phyloP scores from a whole-genome alignment of 2,329 filamentous ascomycete species.

The Penicillium sp. region DNA sequence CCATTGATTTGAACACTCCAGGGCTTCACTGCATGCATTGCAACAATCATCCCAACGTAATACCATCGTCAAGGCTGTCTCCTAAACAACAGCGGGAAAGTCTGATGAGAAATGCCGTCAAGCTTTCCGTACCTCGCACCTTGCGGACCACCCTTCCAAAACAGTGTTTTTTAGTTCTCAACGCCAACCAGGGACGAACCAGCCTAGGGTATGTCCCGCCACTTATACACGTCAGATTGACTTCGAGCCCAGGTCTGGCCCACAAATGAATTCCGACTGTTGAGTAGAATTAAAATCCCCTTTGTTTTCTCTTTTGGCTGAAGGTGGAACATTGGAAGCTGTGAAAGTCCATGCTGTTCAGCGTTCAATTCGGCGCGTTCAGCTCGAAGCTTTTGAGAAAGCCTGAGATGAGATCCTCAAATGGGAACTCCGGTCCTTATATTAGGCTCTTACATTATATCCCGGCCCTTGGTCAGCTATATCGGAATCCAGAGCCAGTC shows the following conservation, averaged over 20 bases:
- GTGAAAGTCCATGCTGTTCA: not conserved
- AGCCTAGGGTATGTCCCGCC: conserved; percentile 13
- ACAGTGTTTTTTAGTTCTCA: conserved; percentile 6
- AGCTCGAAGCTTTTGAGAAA: not conserved
- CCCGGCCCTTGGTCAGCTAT: conserved; percentile 1
- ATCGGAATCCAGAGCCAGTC: conserved; percentile 20
- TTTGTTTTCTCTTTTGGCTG: not conserved
- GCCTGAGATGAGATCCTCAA: not conserved
- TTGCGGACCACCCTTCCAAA: conserved; percentile 13
- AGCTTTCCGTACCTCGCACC: conserved; percentile 19
- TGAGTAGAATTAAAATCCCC: not conserved
- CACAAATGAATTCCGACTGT: not conserved
- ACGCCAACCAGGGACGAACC: conserved; percentile 20
- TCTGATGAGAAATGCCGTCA: conserved; percentile 9
- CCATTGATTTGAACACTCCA: not conserved
- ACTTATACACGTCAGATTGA: conserved; percentile 27
- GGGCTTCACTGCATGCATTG: too few relatives aligned
- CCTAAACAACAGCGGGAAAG: not conserved
- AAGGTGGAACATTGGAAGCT: not conserved
- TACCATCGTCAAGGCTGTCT: conserved; percentile 27
- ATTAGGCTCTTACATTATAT: not conserved
- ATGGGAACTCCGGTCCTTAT: not conserved
- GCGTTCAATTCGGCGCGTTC: not conserved
- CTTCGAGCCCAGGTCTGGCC: conserved; percentile 22
- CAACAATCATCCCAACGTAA: conserved; percentile 22